phyloP scores from a whole-genome alignment of 2,329 filamentous ascomycete genomes.

The Ustulina deusta region DNA sequence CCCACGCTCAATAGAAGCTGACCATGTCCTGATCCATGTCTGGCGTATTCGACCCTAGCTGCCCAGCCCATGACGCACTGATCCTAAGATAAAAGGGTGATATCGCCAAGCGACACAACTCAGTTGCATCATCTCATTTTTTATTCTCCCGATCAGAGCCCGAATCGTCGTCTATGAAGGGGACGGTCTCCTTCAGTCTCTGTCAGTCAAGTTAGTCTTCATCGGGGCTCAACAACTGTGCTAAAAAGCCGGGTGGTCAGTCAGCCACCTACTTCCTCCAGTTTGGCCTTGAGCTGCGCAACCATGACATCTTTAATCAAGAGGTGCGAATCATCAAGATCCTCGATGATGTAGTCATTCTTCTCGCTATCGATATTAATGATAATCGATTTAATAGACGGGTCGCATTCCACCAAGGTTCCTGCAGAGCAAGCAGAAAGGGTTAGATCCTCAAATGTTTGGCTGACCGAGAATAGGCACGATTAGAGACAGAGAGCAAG shows the following conservation, averaged over 20 bases:
- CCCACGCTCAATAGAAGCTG: not conserved
- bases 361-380: slow-evolving; percentile 77
- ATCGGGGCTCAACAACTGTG: not conserved
- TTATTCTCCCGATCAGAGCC: slow-evolving; percentile 59
- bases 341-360: slow-evolving; percentile 82
- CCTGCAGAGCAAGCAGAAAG: slow-evolving; percentile 58
- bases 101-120: not conserved
- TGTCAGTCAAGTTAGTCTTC: slow-evolving; percentile 47
- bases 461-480: not conserved
- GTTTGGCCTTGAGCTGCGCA: slow-evolving; percentile 71
- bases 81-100: not conserved
- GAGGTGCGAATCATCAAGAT: slow-evolving; percentile 81
- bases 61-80: not conserved
- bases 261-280: slow-evolving; percentile 70
- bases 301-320: slow-evolving; percentile 82
- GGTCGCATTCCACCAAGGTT: slow-evolving; percentile 83
- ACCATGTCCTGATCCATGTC: not conserved
- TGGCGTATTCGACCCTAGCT: not conserved
- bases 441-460: not conserved
- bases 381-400: slow-evolving; percentile 89
- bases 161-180: slow-evolving; percentile 62
- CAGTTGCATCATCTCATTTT: slow-evolving; percentile 38
- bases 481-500: not conserved
- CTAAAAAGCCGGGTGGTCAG: too few relatives aligned
- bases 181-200: slow-evolving; percentile 65